Evolutionary conservation across 441 rosid species (phyloP).

Genomic region (Adansonia gregorii): DNA sequence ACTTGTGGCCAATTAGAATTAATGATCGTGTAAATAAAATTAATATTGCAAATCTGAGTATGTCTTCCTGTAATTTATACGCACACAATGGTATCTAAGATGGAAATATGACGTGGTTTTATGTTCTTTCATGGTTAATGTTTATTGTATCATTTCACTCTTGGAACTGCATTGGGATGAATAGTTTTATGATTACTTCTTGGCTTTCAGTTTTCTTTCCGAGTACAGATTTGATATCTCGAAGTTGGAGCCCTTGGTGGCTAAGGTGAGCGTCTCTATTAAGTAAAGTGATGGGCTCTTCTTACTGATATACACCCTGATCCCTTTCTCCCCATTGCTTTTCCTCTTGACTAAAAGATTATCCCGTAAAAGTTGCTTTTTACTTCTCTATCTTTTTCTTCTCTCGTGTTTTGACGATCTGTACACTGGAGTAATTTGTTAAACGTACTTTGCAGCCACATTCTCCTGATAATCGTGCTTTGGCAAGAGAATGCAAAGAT

Average conservation of each 20-base stretch:
- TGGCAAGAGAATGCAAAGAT: constrained; percentile 98
- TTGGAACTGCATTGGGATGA: neutral
- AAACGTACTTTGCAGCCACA: constrained; percentile 66
- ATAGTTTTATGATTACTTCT: neutral
- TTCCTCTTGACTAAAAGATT: neutral
- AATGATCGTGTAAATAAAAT: neutral
- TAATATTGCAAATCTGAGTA: neutral
- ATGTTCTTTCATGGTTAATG: neutral
- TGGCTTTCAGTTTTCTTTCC: constrained; percentile 62
- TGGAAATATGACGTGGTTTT: neutral
- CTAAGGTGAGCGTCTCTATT: constrained; percentile 64
- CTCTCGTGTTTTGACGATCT: neutral
- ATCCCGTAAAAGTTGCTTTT: constrained; percentile 2
- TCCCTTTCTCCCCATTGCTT: neutral
- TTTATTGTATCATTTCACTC: constrained; percentile 25
- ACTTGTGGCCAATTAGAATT: neutral
- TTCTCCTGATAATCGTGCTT: constrained; percentile 96
- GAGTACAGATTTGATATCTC: constrained; percentile 87
- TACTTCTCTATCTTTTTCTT: constrained; percentile 13
- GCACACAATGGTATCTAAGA: neutral
- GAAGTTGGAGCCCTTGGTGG: constrained; percentile 94
- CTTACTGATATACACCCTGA: neutral
- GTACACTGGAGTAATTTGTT: constrained; percentile 7
- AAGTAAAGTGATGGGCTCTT: neutral
- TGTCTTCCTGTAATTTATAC: neutral